Percentiles rank a stretch among this genome's conserved stretches.
phyloP scores from a whole-genome alignment of 352 stramenopile genomes.

The Phytophthora quininea region DNA sequence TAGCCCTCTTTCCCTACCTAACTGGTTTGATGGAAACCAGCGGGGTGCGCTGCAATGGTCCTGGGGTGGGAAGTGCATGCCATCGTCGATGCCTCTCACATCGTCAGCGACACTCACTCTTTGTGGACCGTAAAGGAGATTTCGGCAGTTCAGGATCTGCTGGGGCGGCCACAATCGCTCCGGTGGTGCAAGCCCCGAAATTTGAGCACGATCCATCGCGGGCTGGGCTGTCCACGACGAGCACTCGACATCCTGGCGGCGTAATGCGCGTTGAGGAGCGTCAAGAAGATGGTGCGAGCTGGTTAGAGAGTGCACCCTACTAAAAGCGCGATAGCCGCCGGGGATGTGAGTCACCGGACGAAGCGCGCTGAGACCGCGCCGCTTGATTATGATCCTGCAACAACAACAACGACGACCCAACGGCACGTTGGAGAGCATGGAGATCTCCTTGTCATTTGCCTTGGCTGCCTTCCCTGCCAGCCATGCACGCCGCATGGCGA shows the following conservation, averaged over 20 bases:
- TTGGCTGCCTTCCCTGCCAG: not conserved
- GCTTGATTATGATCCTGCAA: not conserved
- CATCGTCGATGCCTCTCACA: not conserved
- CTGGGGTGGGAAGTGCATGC: not conserved
- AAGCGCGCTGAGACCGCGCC: not conserved
- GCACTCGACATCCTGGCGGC: slow-evolving; percentile 12
- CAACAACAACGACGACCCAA: too few relatives aligned
- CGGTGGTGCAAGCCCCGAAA: slow-evolving; percentile 17
- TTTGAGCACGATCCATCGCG: slow-evolving; percentile 14
- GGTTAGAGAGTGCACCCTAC: slow-evolving; percentile 13
- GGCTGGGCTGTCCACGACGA: slow-evolving; percentile 27
- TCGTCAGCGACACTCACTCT: not conserved
- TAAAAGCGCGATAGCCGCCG: not conserved
- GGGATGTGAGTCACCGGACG: slow-evolving; percentile 18
- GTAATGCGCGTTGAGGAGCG: slow-evolving; percentile 13
- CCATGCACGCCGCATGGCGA: not conserved
- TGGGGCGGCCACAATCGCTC: not conserved
- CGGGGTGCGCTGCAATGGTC: not conserved
- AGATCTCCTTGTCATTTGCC: not conserved
- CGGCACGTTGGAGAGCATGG: too few relatives aligned
- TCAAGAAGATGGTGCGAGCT: slow-evolving; percentile 39
- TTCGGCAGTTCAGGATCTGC: not conserved
- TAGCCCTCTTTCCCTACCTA: too few relatives aligned
- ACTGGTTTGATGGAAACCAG: not conserved
- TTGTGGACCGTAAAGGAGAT: not conserved